Conservation (phyloP, 1,139 yeast species). For the Saccharomyces hybrid region DNA sequence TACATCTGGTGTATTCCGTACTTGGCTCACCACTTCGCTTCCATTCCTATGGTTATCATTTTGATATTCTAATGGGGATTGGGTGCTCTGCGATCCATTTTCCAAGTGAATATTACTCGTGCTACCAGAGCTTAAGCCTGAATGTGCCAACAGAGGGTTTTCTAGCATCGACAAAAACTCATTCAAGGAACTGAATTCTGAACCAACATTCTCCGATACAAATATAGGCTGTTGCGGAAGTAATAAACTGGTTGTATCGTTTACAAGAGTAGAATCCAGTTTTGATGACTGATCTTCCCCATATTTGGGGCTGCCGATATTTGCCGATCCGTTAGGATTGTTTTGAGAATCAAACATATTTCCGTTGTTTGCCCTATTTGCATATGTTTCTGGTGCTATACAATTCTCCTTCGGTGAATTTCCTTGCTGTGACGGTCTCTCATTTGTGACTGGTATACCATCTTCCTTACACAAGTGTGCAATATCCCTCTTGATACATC, state of each 20-base stretch:
- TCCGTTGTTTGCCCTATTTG: neutral
- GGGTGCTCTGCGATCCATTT: neutral
- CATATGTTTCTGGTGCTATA: neutral
- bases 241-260: slow-evolving; percentile 6
- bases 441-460: slow-evolving; percentile 2
- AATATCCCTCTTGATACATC: slow-evolving; percentile 82
- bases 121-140: slow-evolving; percentile 3
- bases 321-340: neutral
- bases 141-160: slow-evolving; percentile 46
- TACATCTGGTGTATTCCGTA: slow-evolving; percentile 6
- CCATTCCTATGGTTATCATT: slow-evolving; percentile 9
- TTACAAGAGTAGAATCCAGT: neutral
- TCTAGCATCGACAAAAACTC: slow-evolving; percentile 88
- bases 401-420: neutral
- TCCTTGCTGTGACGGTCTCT: neutral
- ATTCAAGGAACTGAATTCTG: slow-evolving; percentile 83
- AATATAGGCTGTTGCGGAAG: slow-evolving; percentile 59
- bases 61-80: slow-evolving; percentile 2
- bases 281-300: neutral
- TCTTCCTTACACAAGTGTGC: slow-evolving; percentile 88
- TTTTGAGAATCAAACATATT: neutral
- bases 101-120: neutral
- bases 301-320: neutral
- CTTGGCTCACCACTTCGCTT: slow-evolving; percentile 3
- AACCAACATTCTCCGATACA: slow-evolving; percentile 86